Conservation (phyloP, 495 filamentous ascomycete genomes). For the Aspergillus steynii region DNA sequence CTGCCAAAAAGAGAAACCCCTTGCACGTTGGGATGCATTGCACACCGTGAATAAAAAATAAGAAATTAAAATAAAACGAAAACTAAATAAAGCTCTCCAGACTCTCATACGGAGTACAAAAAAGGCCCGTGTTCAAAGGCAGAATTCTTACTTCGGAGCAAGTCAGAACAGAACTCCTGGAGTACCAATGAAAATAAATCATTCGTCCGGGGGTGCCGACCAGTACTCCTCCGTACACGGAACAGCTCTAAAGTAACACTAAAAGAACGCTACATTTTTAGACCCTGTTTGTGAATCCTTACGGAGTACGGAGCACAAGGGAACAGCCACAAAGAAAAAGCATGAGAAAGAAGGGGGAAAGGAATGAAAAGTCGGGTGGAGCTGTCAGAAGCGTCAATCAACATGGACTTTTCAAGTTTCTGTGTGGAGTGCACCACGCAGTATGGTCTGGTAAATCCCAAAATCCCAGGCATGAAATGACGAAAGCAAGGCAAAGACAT, state of each 20-base stretch:
- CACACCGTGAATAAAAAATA: too few species aligned
- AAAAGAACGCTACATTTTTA: neutral
- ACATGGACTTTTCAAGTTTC: neutral
- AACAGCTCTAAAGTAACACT: neutral
- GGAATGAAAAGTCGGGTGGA: neutral
- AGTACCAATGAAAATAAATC: neutral
- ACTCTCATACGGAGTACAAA: too few species aligned
- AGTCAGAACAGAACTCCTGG: too few species aligned
- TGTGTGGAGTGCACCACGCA: neutral
- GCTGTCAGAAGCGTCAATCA: neutral
- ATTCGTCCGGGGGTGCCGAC: neutral
- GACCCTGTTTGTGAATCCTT: neutral
- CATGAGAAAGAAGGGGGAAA: neutral
- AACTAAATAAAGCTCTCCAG: too few species aligned
- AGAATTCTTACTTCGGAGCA: too few species aligned
- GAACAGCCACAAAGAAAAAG: neutral
- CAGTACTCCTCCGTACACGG: neutral
- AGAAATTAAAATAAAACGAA: too few species aligned
- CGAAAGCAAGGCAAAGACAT: too few species aligned
- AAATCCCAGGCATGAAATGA: too few species aligned
- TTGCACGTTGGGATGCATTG: too few species aligned
- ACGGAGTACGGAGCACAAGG: neutral
- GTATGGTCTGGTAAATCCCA: too few species aligned
- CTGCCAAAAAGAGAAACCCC: too few species aligned
- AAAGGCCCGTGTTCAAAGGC: too few species aligned